Base-by-base conservation (phyloP, 2,329 filamentous ascomycete species). In the Beauveria pseudobassiana region DNA sequence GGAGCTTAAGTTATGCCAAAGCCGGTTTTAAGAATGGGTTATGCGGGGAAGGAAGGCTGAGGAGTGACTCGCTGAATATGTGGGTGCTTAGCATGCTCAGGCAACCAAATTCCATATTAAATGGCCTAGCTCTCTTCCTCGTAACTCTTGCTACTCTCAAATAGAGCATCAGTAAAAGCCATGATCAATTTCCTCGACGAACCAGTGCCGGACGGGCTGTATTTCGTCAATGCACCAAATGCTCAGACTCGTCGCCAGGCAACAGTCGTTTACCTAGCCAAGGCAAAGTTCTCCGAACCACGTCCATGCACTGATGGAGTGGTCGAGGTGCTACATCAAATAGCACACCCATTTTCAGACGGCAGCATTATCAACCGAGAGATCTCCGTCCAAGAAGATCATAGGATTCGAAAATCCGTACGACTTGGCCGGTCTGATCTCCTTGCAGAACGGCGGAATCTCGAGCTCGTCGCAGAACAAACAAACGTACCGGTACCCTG, bases 161-260 rank as follows among this genome's bases (percentile, higher is more conserved):
- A 8, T 5, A 28, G 22, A 49, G 46, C 9, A 28, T 24, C 20
- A 18, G 14, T 49, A 7, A 28, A 49, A 26, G 6, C 46, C 9
- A 54, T 54, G 34, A 3, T 42, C 20, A 8, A 26, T 42, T 56
- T 56, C 53, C 24, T n/a, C 12, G 53, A 56, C 30, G 53, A 34
- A 12, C 46, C 46, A 10, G 24, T 59, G 30, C 22, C 18, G 5
- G 48, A 52, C 14, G 46, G 46, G 46, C 45, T 59, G 16, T 59
- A 51, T 12, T 59, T 59, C 20, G 34, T 43, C 14, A 52, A 59
- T 51, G 56, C 56, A 28, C 56, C 56, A 28, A 43, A 43, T 50
- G 56, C 56, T 51, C 45, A 10, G 10, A 59, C 56, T 43, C 56
- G 56, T 20, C 56, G 46, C 38, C 22, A 59, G 18, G 56, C 56